These are phyloP conservation scores for Hibiscus syriacus DNA, from an alignment of 345 rosid species.

Conservation along the genomic window DNA sequence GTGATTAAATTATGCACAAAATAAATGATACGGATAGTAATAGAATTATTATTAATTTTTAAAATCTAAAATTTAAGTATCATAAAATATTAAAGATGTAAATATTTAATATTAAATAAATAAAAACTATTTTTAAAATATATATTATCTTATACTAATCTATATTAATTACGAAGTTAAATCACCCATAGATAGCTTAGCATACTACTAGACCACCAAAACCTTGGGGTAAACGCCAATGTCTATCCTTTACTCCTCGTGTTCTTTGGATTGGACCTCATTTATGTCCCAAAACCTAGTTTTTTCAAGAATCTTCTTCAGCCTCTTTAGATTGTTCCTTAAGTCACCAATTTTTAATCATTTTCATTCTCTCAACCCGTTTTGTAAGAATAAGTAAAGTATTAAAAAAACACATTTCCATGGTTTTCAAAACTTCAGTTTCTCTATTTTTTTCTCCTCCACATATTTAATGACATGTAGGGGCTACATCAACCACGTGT, in stretches of 20 bases:
- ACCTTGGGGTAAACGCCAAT: background rate
- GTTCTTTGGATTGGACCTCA: background rate
- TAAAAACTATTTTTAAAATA: too few relatives aligned
- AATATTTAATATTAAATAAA: too few relatives aligned
- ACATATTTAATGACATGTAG: background rate
- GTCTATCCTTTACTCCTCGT: background rate
- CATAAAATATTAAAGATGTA: too few relatives aligned
- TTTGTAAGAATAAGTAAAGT: background rate
- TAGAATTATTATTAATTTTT: too few relatives aligned
- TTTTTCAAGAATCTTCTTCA: background rate
- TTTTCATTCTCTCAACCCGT: background rate
- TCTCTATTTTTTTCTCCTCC: background rate
- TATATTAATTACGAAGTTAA: too few relatives aligned
- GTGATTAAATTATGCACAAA: too few relatives aligned
- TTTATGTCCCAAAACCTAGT: conserved; percentile 2
- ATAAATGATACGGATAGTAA: too few relatives aligned
- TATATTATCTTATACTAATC: too few relatives aligned
- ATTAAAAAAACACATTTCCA: background rate
- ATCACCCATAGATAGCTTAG: too few relatives aligned
- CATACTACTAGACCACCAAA: background rate
- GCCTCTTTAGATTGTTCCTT: background rate
- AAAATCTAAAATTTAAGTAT: too few relatives aligned
- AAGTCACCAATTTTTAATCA: background rate
- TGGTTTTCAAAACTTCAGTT: background rate
- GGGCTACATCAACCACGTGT: background rate